Conservation (phyloP, 2,329 filamentous ascomycete species). For the Hymenoscyphus albidus region DNA sequence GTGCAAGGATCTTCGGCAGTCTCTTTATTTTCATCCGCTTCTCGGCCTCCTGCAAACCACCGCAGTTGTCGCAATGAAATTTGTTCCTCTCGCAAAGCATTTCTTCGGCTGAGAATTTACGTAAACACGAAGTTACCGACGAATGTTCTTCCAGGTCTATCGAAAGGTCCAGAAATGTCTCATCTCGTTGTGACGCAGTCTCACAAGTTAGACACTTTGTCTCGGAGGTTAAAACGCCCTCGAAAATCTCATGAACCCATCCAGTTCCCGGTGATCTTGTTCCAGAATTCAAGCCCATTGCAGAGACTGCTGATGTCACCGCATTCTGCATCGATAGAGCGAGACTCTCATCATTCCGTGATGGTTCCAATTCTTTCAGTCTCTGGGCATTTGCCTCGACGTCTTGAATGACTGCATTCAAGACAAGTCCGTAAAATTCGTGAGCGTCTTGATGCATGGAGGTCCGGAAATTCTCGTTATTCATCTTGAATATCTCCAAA, state of each 20-base stretch:
- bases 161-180: slow-evolving; percentile 91
- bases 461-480: slow-evolving; percentile 96
- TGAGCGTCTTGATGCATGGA: slow-evolving; percentile 98
- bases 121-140: slow-evolving; percentile 90
- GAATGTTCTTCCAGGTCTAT: slow-evolving; percentile 95
- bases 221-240: slow-evolving; percentile 90
- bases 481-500: slow-evolving; percentile 84
- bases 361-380: slow-evolving; percentile 48
- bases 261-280: slow-evolving; percentile 62
- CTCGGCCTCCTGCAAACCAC: slow-evolving; percentile 93
- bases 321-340: slow-evolving; percentile 49
- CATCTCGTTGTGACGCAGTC: slow-evolving; percentile 89
- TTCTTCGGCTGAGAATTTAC: slow-evolving; percentile 96
- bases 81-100: slow-evolving; percentile 99
- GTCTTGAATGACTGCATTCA: slow-evolving; percentile 95
- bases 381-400: slow-evolving; percentile 82
- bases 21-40: slow-evolving; percentile 99
- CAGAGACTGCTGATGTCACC: slow-evolving; percentile 38
- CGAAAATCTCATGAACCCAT: slow-evolving; percentile 97
- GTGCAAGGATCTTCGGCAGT: slow-evolving; percentile 81
- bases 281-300: slow-evolving; percentile 36
- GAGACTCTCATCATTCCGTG: slow-evolving; percentile 42
- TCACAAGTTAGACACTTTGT: slow-evolving; percentile 96
- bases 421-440: slow-evolving; percentile 87
- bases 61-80: slow-evolving; percentile 97